Conservation (phyloP, 148 eudicot genomes). For the Silene uniflora region DNA sequence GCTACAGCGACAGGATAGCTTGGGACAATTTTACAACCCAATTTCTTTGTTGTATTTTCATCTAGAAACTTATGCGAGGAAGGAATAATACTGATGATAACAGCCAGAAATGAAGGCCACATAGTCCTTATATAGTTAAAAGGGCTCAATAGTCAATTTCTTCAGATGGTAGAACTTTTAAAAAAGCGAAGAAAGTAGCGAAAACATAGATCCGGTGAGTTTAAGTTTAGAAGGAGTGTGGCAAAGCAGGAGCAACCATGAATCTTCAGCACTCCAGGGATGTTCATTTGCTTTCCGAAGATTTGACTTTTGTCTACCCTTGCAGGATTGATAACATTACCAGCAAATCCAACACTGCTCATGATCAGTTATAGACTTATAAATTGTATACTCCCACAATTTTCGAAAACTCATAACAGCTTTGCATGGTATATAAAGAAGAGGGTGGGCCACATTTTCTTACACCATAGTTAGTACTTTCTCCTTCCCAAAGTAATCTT, state of each 20-base stretch:
- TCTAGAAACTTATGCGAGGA: conserved; percentile 8
- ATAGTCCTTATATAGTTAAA: neutral
- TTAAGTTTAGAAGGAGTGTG: too few species aligned
- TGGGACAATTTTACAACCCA: neutral
- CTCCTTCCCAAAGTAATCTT: too few species aligned
- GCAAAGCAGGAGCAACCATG: too few species aligned
- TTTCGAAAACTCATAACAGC: neutral
- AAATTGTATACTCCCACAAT: neutral
- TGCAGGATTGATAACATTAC: neutral
- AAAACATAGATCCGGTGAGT: too few species aligned
- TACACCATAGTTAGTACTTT: neutral
- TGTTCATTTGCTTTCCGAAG: neutral
- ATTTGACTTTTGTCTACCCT: neutral
- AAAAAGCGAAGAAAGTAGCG: too few species aligned
- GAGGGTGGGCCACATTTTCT: neutral
- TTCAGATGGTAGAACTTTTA: too few species aligned
- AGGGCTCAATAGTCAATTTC: too few species aligned
- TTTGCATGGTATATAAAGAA: neutral
- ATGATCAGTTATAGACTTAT: neutral
- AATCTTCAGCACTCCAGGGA: too few species aligned
- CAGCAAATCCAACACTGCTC: neutral
- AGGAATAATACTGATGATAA: neutral
- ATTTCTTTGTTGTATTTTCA: neutral
- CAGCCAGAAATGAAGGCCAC: neutral
- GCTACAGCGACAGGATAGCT: neutral